A percentile compares a stretch with the other conserved stretches of the same genome.
Conservation (phyloP, 2,329 filamentous ascomycete species). For the Scedosporium dehoogii region DNA sequence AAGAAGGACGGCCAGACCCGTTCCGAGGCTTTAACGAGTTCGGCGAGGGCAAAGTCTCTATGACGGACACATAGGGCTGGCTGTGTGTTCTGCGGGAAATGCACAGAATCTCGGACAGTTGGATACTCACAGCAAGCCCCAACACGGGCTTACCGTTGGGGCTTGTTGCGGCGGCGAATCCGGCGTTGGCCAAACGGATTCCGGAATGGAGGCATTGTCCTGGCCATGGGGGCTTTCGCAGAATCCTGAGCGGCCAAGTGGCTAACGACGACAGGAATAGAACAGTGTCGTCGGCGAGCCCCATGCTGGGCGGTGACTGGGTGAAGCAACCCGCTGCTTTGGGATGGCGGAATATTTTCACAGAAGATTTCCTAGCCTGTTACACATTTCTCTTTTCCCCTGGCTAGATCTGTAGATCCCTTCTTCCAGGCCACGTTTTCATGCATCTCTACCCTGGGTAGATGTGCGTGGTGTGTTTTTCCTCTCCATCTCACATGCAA, state of each 20-base stretch:
- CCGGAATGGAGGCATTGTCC: not conserved
- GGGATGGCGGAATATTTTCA: not conserved
- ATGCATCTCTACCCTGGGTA: not conserved
- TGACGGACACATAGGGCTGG: not conserved
- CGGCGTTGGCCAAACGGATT: not conserved
- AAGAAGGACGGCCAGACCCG: not conserved
- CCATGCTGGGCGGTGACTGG: not conserved
- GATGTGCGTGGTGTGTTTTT: not conserved
- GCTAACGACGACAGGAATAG: not conserved
- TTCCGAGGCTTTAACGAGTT: not conserved
- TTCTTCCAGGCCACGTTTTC: not conserved
- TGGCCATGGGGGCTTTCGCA: not conserved
- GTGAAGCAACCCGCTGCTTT: not conserved
- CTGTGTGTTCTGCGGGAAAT: not conserved
- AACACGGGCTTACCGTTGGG: not conserved
- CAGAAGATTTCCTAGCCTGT: not conserved
- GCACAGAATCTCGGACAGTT: not conserved
- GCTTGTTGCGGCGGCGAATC: not conserved
- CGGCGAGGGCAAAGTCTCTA: not conserved
- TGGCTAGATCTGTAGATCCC: not conserved
- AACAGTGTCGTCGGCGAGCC: not conserved
- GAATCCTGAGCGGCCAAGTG: not conserved
- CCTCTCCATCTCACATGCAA: not conserved
- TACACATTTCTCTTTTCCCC: not conserved
- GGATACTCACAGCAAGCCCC: not conserved